A percentile compares a stretch with the other conserved stretches of the same genome.
Evolutionary conservation across 2,329 filamentous ascomycete genomes (phyloP).

Genomic region (Trichoderma brevicompactum): DNA sequence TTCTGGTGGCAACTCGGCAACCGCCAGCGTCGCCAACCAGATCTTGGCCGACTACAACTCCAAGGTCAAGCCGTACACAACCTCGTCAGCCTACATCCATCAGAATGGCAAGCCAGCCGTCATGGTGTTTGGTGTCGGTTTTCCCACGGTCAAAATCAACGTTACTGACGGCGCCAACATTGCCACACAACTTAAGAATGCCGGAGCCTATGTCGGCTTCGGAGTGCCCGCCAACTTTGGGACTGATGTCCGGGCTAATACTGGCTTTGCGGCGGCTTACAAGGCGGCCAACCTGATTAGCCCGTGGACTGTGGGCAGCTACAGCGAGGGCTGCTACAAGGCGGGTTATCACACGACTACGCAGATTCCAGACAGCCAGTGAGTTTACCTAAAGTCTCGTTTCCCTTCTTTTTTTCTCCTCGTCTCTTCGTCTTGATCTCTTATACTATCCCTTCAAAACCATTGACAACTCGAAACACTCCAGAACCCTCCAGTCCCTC

Average conservation of each 20-base stretch:
- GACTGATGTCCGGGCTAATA: slow-evolving; percentile 12
- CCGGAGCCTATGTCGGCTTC: slow-evolving; percentile 9
- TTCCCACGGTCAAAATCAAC: slow-evolving; percentile 8
- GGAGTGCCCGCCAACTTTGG: slow-evolving; percentile 6
- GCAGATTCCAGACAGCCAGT: slow-evolving; percentile 24
- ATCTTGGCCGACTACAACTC: slow-evolving; percentile 26
- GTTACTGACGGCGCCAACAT: slow-evolving; percentile 19
- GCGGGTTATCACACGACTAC: slow-evolving; percentile 24
- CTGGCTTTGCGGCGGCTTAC: slow-evolving; percentile 19
- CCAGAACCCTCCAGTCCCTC: slow-evolving; percentile 15
- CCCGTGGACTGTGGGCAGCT: slow-evolving; percentile 25
- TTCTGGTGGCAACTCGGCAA: slow-evolving; percentile 18
- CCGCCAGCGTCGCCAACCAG: slow-evolving; percentile 3
- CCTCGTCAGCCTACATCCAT: slow-evolving; percentile 22
- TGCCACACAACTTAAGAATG: slow-evolving; percentile 15
- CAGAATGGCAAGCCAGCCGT: slow-evolving; percentile 22
- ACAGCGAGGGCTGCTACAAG: slow-evolving; percentile 11
- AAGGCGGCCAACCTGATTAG: slow-evolving; percentile 25
- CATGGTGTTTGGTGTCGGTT: slow-evolving; percentile 25
- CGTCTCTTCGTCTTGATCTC: not conserved
- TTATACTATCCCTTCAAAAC: no score
- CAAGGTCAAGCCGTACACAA: slow-evolving; percentile 18
- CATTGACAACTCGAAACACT: not conserved
- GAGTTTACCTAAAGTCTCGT: not conserved
- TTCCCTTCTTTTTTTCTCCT: no score